A percentile compares a stretch with the other conserved stretches of the same genome.
These are phyloP conservation scores for Sordariomycetes sp. DNA, from an alignment of 2,329 filamentous ascomycete species.

Conservation along the genomic window DNA sequence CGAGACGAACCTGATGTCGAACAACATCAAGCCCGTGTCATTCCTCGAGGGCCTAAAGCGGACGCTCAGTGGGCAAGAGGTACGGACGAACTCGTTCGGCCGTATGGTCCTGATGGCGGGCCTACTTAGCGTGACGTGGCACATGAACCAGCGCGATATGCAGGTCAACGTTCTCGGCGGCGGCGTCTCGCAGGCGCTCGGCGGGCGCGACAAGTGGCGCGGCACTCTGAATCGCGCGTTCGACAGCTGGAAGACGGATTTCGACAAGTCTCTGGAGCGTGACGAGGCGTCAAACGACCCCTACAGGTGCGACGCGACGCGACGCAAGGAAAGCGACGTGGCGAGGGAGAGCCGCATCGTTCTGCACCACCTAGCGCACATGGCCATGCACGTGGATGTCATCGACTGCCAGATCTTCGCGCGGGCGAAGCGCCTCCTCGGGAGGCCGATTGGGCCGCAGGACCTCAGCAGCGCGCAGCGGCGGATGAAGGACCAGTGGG, in stretches of 20 bases:
- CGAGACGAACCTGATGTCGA: slow-evolving; percentile 68
- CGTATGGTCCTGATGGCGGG: slow-evolving; percentile 91
- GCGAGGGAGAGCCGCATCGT: slow-evolving; percentile 85
- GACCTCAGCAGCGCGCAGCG: slow-evolving; percentile 72
- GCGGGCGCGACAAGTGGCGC: slow-evolving; percentile 86
- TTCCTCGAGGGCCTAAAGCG: slow-evolving; percentile 88
- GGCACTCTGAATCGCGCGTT: slow-evolving; percentile 77
- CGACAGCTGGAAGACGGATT: slow-evolving; percentile 87
- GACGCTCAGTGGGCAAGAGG: slow-evolving; percentile 74
- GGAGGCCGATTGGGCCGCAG: slow-evolving; percentile 70
- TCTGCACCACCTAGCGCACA: slow-evolving; percentile 86
- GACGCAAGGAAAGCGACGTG: slow-evolving; percentile 51
- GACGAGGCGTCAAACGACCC: slow-evolving; percentile 41
- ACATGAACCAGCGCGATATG: slow-evolving; percentile 92
- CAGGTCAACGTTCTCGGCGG: slow-evolving; percentile 76
- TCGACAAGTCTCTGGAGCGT: slow-evolving; percentile 68
- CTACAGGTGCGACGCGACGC: slow-evolving; percentile 41
- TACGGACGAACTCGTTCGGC: slow-evolving; percentile 88
- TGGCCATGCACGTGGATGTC: slow-evolving; percentile 96
- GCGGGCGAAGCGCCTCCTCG: slow-evolving; percentile 72
- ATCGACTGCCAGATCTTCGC: slow-evolving; percentile 97
- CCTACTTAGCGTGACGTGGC: slow-evolving; percentile 86
- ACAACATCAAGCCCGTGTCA: slow-evolving; percentile 72
- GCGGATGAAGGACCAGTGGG: slow-evolving; percentile 84
- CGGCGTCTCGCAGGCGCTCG: slow-evolving; percentile 65